Evolutionary conservation across 257 asterid species (phyloP).

Genomic region (Jaltomata sinuosa): DNA sequence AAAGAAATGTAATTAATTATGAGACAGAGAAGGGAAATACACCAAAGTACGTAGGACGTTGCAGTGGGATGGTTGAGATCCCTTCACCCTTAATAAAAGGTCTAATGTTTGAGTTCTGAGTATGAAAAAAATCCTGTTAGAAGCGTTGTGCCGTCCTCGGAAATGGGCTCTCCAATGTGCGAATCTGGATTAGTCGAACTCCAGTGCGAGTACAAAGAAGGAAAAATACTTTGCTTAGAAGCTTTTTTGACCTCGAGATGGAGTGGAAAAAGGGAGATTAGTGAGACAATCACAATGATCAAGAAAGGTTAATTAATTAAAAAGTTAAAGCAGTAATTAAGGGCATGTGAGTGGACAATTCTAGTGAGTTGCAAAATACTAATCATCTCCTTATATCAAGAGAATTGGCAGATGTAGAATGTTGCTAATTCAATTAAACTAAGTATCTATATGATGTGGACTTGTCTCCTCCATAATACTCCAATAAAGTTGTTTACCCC

Average conservation of each 20-base stretch:
- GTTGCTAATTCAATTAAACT: conserved; percentile 11
- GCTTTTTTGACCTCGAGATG: conserved; percentile 41
- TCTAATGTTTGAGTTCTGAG: too few relatives aligned
- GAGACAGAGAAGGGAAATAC: background rate
- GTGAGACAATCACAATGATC: conserved; percentile 23
- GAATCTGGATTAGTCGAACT: too few relatives aligned
- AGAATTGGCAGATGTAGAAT: conserved; percentile 29
- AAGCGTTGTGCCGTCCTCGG: too few relatives aligned
- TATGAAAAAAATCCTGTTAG: too few relatives aligned
- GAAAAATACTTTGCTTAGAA: background rate
- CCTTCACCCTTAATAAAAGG: too few relatives aligned
- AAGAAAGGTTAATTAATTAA: conserved; percentile 12
- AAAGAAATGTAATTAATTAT: background rate
- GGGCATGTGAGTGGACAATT: conserved; percentile 31
- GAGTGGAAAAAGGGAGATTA: conserved; percentile 10
- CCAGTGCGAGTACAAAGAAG: too few relatives aligned
- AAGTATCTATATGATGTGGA: conserved; percentile 23
- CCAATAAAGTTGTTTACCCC: background rate
- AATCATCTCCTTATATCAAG: conserved; percentile 6
- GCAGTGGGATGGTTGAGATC: too few relatives aligned
- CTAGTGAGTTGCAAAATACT: conserved; percentile 21
- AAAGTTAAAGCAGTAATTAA: background rate
- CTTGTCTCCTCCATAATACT: conserved; percentile 36
- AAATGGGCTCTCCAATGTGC: too few relatives aligned
- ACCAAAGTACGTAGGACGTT: too few relatives aligned